Evolutionary conservation across 2,329 filamentous ascomycete species (phyloP), one percentile per base, ranked within the genome.

Genomic region (Leptosphaerulina australis): DNA sequence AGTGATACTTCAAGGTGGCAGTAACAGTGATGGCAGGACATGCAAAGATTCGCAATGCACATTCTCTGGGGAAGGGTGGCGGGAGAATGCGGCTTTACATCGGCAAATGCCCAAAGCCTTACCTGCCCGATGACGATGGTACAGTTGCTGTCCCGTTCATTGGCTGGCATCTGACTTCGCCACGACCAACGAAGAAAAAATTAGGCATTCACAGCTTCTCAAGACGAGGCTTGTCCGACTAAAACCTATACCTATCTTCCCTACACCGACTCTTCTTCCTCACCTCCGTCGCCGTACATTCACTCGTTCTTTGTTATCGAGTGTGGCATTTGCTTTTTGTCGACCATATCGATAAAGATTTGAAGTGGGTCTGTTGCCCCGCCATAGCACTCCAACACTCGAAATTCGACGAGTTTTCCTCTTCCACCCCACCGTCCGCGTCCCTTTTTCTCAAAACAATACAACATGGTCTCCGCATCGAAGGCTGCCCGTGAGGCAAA

Each of bases 401-500:
- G 40, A 45, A 40, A 45, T 50, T 50, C 48, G 48, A 50, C 48
- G 48, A 50, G 48, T 50, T 54, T 58, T 60, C 55, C 53, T 58
- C 54, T 35, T 53, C 51, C 59, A 57, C 59, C 58, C 44, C 50
- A 54, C 53, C 53, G 51, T 51, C 36, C 48, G 40, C 40, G 47
- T 58, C 54, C 34, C 50, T 48, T 48, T 45, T 40, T 46, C 40
- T 44, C 40, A 48, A 45, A 46, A 48, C 55, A 50, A 52, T 34
- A 55, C 67, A 78, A 56, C 62, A 87, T 87, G 84, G 83, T 87
- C 62, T 87, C 84, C 68, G 83, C 84, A 69, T 87, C 84, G 54
- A 87, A 87, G 76, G 84, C 84, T 64, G 84, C 84, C 70, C 83
- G 84, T 71, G 72, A 86, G 74, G 84, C 84, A 62, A 87, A 87